Base-by-base conservation (phyloP, 2,329 filamentous ascomycete species). In the Grosmannia huntii region DNA sequence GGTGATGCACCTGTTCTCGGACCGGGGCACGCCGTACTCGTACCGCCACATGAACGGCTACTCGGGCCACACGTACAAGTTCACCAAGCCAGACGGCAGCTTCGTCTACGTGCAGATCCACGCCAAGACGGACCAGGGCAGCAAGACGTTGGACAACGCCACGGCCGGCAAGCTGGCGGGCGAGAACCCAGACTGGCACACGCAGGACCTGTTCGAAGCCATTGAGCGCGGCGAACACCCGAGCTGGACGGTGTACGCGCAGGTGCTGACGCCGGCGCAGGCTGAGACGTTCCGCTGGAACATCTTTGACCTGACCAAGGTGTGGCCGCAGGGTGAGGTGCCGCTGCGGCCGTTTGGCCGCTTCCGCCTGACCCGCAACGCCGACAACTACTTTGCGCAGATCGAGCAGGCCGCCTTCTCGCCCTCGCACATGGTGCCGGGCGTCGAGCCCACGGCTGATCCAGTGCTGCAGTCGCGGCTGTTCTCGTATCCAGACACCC, bases 1-100 rank as follows among this genome's bases (percentile, higher is more conserved):
- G 66, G 70, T 86, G 59, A 85, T 87, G 82, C 74, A 77, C 61
- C 75, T 86, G 31, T 85, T 87, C 70, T 81, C 79, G 49, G 83
- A 86, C 67, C 77, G 82, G 48, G 84, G 84, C 38, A 86, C 82
- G 2, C 83, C 83, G 2, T 82, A 81, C 66, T 82, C 81, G 0
- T 83, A 80, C 68, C 77, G 84, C 52, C 76, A 84, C 67, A 85
- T 86, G 78, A 83, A 86, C 67, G 83, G 80, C 52, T 87, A 85
- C 69, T 82, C 79, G 16, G 82, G 82, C 25, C 82, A 87, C 69
- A 83, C 85, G 0, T 80, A 81, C 71, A 87, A 86, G 67, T 83
- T 81, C 70, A 77, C 77, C 61, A 87, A 85, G 71, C 73, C 80
- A 9, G 81, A 86, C 60, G 84, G 84, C 31, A 76, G 76, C 14